Conservation (phyloP, 2,329 filamentous ascomycete species). For the Macroventuria anomochaeta region DNA sequence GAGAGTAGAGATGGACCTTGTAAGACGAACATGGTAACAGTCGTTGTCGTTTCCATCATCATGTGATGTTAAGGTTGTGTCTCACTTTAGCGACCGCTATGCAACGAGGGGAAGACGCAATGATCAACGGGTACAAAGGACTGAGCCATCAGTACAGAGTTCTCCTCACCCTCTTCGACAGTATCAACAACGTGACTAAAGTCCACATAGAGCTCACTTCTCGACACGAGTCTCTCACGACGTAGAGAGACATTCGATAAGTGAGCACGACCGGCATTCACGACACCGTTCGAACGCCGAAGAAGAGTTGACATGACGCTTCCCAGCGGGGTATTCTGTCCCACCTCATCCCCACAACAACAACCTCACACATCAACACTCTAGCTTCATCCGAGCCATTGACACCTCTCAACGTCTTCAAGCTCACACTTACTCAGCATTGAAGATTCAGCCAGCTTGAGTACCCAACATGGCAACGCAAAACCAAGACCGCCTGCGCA, state of each 20-base stretch:
- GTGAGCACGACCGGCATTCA: too few relatives aligned
- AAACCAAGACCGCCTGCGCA: constrained; percentile 48
- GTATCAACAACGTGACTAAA: too few relatives aligned
- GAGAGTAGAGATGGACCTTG: not conserved
- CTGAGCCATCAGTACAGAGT: too few relatives aligned
- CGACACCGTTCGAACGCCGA: not conserved
- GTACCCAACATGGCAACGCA: constrained; percentile 27
- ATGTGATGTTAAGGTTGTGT: not conserved
- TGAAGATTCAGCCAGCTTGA: not conserved
- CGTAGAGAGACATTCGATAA: too few relatives aligned
- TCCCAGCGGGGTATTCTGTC: constrained; percentile 7
- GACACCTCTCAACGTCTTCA: not conserved
- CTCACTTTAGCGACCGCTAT: not conserved
- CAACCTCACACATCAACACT: not conserved
- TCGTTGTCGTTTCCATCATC: too few relatives aligned
- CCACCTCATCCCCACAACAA: constrained; percentile 7
- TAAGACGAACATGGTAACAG: not conserved
- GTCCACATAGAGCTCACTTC: too few relatives aligned
- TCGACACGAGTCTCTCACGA: too few relatives aligned
- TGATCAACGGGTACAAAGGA: too few relatives aligned
- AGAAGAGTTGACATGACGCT: too few relatives aligned
- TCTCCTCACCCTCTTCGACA: too few relatives aligned
- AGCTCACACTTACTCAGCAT: too few relatives aligned
- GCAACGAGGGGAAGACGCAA: not conserved
- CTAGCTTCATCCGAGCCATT: not conserved